Percentiles rank a stretch among this genome's conserved stretches.
Conservation (phyloP, 2,329 filamentous ascomycete genomes). For the Sporothrix dimorphospora region DNA sequence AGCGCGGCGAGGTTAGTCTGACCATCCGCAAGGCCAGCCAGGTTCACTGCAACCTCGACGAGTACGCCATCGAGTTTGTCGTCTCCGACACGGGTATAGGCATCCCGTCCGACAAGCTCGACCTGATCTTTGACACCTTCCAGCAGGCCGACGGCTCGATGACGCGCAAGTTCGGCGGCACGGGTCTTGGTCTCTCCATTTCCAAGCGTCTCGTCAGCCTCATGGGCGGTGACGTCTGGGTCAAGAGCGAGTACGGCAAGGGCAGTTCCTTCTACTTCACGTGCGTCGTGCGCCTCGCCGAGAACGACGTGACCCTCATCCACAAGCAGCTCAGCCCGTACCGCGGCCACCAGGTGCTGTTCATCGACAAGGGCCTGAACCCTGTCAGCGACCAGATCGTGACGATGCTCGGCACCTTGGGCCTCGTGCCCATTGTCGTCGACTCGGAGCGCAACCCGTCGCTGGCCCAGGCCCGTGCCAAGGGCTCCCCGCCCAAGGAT, state of each 20-base stretch:
- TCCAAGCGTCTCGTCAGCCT: slow-evolving; percentile 93
- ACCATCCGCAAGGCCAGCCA: slow-evolving; percentile 76
- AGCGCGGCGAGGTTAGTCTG: slow-evolving; percentile 92
- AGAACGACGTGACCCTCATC: slow-evolving; percentile 76
- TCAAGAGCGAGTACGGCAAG: slow-evolving; percentile 86
- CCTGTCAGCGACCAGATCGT: slow-evolving; percentile 75
- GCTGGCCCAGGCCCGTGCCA: slow-evolving; percentile 56
- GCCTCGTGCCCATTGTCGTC: slow-evolving; percentile 82
- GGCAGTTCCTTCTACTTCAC: slow-evolving; percentile 97
- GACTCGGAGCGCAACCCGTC: slow-evolving; percentile 70
- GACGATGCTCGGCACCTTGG: slow-evolving; percentile 75
- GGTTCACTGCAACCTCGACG: slow-evolving; percentile 51
- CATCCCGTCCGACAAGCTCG: slow-evolving; percentile 91
- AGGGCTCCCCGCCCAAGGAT: slow-evolving; percentile 75
- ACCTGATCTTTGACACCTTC: slow-evolving; percentile 98
- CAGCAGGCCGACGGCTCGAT: slow-evolving; percentile 97
- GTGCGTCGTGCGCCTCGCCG: slow-evolving; percentile 83
- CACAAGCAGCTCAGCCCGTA: slow-evolving; percentile 87
- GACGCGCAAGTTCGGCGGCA: slow-evolving; percentile 93
- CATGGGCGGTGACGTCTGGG: slow-evolving; percentile 97
- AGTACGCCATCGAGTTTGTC: slow-evolving; percentile 94
- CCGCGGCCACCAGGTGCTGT: slow-evolving; percentile 86
- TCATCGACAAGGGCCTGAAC: slow-evolving; percentile 89
- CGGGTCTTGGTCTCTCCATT: slow-evolving; percentile 90
- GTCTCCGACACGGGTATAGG: slow-evolving; percentile 97